Percentiles rank a stretch among this genome's conserved stretches.
phyloP scores from a whole-genome alignment of 495 filamentous ascomycete species.

The Podospora tetraspora region DNA sequence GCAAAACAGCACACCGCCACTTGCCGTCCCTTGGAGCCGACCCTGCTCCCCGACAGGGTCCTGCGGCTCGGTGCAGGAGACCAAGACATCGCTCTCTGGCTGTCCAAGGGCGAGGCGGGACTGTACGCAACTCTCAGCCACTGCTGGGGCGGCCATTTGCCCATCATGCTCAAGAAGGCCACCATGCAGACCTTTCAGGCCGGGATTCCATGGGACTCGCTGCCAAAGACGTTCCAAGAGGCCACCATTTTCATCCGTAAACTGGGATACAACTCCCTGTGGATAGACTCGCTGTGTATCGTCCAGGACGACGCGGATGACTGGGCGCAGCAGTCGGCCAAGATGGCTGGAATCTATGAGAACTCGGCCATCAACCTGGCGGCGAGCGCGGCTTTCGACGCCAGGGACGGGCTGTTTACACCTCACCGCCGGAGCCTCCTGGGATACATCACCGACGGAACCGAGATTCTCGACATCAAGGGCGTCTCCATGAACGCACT shows the following conservation, averaged over 20 bases:
- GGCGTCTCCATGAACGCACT: not conserved
- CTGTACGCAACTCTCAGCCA: conserved; percentile 13
- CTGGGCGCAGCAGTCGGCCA: conserved; percentile 11
- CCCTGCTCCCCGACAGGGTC: not conserved
- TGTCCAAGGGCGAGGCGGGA: not conserved
- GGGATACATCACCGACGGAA: not conserved
- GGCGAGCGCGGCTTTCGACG: conserved; percentile 11
- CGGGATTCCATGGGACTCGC: conserved; percentile 9
- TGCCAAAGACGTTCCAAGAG: conserved; percentile 28
- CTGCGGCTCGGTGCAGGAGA: not conserved
- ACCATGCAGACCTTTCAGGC: conserved; percentile 2
- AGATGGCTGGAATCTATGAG: conserved; percentile 16
- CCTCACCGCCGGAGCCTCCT: not conserved
- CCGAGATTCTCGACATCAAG: not conserved
- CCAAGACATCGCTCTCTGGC: not conserved
- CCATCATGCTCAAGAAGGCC: not conserved
- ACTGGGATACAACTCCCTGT: conserved; percentile 17
- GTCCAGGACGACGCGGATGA: conserved; percentile 9
- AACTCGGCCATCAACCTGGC: conserved; percentile 22
- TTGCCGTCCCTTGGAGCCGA: not conserved
- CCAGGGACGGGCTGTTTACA: conserved; percentile 8
- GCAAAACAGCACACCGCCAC: not conserved
- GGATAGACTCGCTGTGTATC: conserved; percentile 21
- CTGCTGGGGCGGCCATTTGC: conserved; percentile 11
- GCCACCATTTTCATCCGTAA: conserved; percentile 21